These are phyloP conservation scores for Moringa oleifera DNA, from an alignment of 345 rosid species.

Conservation along the genomic window DNA sequence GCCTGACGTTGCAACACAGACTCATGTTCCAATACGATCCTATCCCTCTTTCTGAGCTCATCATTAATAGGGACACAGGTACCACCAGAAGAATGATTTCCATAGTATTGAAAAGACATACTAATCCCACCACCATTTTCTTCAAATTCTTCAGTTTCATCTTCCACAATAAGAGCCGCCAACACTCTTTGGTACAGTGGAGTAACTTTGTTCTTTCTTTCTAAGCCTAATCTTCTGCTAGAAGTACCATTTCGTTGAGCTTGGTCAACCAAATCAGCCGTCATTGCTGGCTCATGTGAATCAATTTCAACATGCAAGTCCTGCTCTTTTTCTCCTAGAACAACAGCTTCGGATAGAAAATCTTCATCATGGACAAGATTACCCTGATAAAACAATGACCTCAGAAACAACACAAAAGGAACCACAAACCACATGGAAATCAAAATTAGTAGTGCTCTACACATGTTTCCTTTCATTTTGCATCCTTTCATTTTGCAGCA, in stretches of 20 bases:
- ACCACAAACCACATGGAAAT: too few relatives aligned
- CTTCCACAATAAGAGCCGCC: conserved; percentile 51
- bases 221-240: conserved; percentile 18
- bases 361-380: conserved; percentile 23
- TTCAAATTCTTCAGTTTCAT: conserved; percentile 35
- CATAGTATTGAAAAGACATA: conserved; percentile 17
- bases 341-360: conserved; percentile 13
- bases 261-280: conserved; percentile 17
- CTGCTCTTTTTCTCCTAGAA: conserved; percentile 24
- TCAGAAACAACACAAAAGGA: background rate
- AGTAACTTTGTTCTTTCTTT: conserved; percentile 20
- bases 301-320: conserved; percentile 14
- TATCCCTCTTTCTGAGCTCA: conserved; percentile 25
- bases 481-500: too few relatives aligned
- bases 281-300: conserved; percentile 9
- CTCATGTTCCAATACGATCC: conserved; percentile 24
- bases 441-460: too few relatives aligned
- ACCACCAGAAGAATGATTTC: conserved; percentile 21
- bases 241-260: conserved; percentile 13
- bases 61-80: conserved; percentile 11
- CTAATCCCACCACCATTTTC: conserved; percentile 27
- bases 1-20: conserved; percentile 20
- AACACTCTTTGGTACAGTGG: conserved; percentile 56
- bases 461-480: too few relatives aligned
- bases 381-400: conserved; percentile 20